Evolutionary conservation across 257 asterid species (phyloP), one percentile per base, ranked within the genome.

Genomic region (Dorcoceras hygrometricum): DNA sequence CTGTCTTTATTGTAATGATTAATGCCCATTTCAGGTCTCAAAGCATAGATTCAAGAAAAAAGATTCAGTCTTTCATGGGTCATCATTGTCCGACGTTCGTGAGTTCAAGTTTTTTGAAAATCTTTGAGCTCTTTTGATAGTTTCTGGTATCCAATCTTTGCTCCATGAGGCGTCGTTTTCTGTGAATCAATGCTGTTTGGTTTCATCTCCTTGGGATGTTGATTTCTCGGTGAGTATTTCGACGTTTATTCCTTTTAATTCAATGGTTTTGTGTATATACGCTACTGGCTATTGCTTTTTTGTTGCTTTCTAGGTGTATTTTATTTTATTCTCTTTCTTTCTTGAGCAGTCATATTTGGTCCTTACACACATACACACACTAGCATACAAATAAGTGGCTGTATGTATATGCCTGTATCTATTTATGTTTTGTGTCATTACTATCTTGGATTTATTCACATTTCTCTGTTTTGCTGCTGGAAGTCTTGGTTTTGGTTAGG

Each of bases 341-440:
- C 88, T 88, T 83, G 92, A 88, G 97, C 96, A 84, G 96, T 89
- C 89, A 77, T 83, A 76, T 79, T 82, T 83, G 62, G 87, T 76
- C 87, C 84, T 84, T 84, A 24, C 7, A 65, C 46, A 69, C 27
- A 26, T 22, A 24, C 1, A 56, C 31, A 56, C 57, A 32, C 51
- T 39, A 46, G 11, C 19, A 31, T 50, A 32, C 48, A 48, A 19
- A n/a, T 6, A 32, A 62, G 23, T 57, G 63, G 69, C 18, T 59
- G 27, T 23, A 4, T 8, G 14, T 19, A 28, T 2, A 19, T 19
- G 48, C 27, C 46, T 43, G 29, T 57, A 51, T 54, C 32, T 68
- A 34, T 72, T 14, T 71, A 34, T 43, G 62, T 59, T 62, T 72
- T 74, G 71, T 77, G 96, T 86, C 95, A 66, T 75, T 79, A 73